These are phyloP conservation scores for Amylocarpus encephaloides DNA, from an alignment of 2,329 filamentous ascomycete genomes.

Conservation along the genomic window DNA sequence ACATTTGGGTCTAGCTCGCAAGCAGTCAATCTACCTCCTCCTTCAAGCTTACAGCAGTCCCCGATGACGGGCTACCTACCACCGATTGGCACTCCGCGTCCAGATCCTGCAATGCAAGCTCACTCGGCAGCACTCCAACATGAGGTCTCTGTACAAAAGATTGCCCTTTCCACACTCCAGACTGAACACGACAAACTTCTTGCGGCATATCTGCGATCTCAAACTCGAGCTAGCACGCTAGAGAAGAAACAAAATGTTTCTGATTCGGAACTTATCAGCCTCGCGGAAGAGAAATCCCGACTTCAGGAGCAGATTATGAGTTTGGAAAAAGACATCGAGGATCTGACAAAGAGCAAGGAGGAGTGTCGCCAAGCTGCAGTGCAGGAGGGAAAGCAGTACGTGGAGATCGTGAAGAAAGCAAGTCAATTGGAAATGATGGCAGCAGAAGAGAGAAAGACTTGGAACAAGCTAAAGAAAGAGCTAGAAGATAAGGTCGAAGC, in stretches of 20 bases:
- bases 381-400: slow-evolving; percentile 30
- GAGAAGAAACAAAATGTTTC: slow-evolving; percentile 45
- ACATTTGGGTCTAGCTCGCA: slow-evolving; percentile 18
- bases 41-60: slow-evolving; percentile 17
- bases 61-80: slow-evolving; percentile 19
- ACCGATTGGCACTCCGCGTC: slow-evolving; percentile 19
- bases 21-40: slow-evolving; percentile 16
- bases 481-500: slow-evolving; percentile 27
- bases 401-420: slow-evolving; percentile 31
- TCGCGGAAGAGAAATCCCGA: slow-evolving; percentile 44
- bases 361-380: slow-evolving; percentile 33
- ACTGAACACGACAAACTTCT: slow-evolving; percentile 48
- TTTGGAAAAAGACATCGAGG: slow-evolving; percentile 44
- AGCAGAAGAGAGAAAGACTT: slow-evolving; percentile 25
- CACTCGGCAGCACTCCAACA: slow-evolving; percentile 40
- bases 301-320: slow-evolving; percentile 40
- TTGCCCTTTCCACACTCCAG: slow-evolving; percentile 46
- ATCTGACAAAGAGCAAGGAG: slow-evolving; percentile 42
- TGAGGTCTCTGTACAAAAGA: slow-evolving; percentile 46
- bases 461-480: slow-evolving; percentile 23
- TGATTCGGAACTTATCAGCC: slow-evolving; percentile 44
- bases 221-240: slow-evolving; percentile 42
- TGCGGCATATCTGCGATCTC: slow-evolving; percentile 44
- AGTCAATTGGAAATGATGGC: slow-evolving; percentile 28
- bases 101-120: slow-evolving; percentile 26